A percentile compares a stretch with the other conserved stretches of the same genome.
phyloP scores from a whole-genome alignment of 257 asterid species.

The Solanum ahanhuiri region DNA sequence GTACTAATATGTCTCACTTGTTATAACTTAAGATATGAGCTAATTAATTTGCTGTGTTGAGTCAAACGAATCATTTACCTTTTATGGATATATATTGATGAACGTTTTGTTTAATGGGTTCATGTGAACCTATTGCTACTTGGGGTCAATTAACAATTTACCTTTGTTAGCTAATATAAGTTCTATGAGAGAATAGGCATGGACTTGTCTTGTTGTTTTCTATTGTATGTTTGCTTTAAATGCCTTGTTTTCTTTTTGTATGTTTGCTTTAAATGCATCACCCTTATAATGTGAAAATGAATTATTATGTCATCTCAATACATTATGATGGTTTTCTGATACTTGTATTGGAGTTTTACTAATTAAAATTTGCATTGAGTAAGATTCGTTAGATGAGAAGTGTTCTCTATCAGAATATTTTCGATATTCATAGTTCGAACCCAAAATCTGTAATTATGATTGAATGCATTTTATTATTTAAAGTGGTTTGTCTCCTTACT shows the following conservation, averaged over 20 bases:
- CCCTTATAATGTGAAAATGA: not conserved
- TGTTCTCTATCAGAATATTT: too few species aligned
- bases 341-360: too few species aligned
- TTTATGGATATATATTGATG: not conserved
- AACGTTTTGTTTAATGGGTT: not conserved
- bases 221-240: not conserved
- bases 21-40: not conserved
- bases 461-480: too few species aligned
- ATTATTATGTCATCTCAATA: not conserved
- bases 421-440: too few species aligned
- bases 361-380: not conserved
- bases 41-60: not conserved
- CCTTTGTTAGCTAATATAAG: not conserved
- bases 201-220: not conserved
- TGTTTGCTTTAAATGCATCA: not conserved
- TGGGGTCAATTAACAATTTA: not conserved
- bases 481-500: too few species aligned
- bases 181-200: not conserved
- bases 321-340: not conserved
- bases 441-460: not conserved
- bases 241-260: not conserved
- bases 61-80: not conserved
- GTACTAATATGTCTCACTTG: not conserved
- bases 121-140: not conserved
- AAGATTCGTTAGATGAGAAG: too few species aligned